Percentiles rank a stretch among this genome's conserved stretches.
Evolutionary conservation across 495 filamentous ascomycete genomes (phyloP).

Genomic region (Penicillium verhagenii): DNA sequence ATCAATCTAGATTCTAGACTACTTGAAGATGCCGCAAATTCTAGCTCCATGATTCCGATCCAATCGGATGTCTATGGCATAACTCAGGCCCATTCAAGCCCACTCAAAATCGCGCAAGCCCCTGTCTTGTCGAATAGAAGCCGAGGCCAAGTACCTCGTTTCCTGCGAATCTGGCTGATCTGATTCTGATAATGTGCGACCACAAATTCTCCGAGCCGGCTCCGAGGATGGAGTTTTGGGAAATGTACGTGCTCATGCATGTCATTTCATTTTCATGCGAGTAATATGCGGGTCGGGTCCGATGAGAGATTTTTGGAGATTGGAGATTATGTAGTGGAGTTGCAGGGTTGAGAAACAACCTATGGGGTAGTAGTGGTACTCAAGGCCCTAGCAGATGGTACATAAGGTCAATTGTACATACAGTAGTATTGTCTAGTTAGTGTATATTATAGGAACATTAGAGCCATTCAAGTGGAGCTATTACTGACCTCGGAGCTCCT

Average conservation of each 20-base stretch:
- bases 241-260: not conserved
- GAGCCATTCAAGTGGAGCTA: no score
- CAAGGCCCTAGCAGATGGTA: no score
- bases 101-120: not conserved
- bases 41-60: not conserved
- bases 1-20: no score
- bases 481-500: no score
- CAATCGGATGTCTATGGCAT: not conserved
- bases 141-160: not conserved
- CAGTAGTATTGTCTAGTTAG: no score
- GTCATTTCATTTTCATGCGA: not conserved
- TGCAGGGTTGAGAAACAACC: no score
- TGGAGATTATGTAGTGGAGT: not conserved
- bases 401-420: no score
- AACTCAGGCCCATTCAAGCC: not conserved
- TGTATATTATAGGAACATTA: no score
- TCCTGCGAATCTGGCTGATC: not conserved
- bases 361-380: no score
- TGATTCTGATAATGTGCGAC: not conserved
- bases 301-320: not conserved
- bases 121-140: not conserved
- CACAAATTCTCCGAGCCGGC: not conserved
- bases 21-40: not conserved
- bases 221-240: not conserved
- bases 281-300: not conserved